Evolutionary conservation across 164 flowering plant genomes (phyloP).

Genomic region (Taxillus chinensis): DNA sequence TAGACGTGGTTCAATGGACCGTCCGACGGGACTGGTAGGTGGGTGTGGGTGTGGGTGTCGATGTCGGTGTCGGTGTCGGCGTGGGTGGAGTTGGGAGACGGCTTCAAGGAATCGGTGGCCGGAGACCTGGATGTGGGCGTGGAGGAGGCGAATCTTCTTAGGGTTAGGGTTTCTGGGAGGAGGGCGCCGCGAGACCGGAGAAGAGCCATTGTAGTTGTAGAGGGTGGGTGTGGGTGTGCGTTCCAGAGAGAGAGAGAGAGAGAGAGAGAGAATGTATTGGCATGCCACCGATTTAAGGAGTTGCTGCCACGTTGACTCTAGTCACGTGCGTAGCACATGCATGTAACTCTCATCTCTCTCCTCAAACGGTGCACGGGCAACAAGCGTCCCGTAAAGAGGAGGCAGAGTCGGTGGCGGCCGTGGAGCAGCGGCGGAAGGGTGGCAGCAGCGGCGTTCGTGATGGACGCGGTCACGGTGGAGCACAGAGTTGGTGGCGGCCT

Average conservation of each 20-base stretch:
- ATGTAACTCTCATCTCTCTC: too few species aligned
- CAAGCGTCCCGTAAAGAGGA: too few species aligned
- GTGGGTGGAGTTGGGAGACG: too few species aligned
- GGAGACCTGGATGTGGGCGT: background rate
- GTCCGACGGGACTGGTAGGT: conserved; percentile 2
- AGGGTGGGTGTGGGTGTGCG: conserved; percentile 9
- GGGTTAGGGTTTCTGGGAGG: conserved; percentile 5
- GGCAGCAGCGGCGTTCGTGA: too few species aligned
- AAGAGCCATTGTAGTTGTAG: conserved; percentile 2
- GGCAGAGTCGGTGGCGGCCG: too few species aligned
- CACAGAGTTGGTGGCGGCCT: conserved; percentile 6
- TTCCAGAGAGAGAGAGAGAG: background rate
- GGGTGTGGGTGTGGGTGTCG: background rate
- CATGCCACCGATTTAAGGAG: too few species aligned
- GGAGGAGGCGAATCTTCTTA: background rate
- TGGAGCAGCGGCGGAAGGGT: too few species aligned
- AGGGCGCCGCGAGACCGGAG: background rate
- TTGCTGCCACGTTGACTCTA: too few species aligned
- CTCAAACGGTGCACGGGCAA: too few species aligned
- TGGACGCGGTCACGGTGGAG: too few species aligned
- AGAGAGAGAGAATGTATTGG: background rate
- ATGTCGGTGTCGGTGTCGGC: background rate
- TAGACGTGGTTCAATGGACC: conserved; percentile 32
- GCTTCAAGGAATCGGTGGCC: background rate
- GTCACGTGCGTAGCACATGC: too few species aligned